Evolutionary conservation across 148 eudicot genomes (phyloP), one percentile per base, ranked within the genome.

Genomic region (Amaranthus cruentus): DNA sequence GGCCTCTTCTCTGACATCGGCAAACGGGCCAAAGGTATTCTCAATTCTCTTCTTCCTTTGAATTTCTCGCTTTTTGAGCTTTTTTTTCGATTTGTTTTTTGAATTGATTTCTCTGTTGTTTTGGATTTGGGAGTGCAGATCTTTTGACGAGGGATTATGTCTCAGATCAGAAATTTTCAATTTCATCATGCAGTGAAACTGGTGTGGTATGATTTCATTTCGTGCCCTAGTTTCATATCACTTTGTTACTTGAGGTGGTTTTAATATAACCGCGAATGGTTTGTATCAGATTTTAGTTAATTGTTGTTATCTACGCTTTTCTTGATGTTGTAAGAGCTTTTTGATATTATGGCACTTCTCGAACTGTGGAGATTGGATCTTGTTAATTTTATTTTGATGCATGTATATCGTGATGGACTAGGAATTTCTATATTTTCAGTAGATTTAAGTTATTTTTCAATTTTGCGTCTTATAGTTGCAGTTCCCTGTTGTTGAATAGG

Each of bases 81-180:
- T 18, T 55, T 46, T 9, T 6, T 46, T 47, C 53, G 7, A 3
- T 62, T 13, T 9, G n/a, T 7, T 52, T 9, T 44, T 10, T 28
- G 38, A 9, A 21, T 6, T 55, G 47, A 64, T 15, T 49, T 3
- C 7, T 9, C 11, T 7, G 64, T 47, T 21, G 1, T 55, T n/a
- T 55, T 14, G 47, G 21, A 28, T 28, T 28, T 28, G 38, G 38
- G 38, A 28, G 38, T 75, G 71, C 78, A 95, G 98, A 91, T 95
- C 93, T 95, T 85, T 84, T 95, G 44, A 87, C 86, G 3, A 86
- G 56, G 77, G 97, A 91, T 72, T 91, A 89, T 64, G 67, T 86
- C 38, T 84, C 89, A 28, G 98, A 94, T 86, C 97, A 89, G 84
- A 94, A 91, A 73, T 86, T 94, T 60, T 80, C 97, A 6, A 73